phyloP scores from a whole-genome alignment of 2,329 filamentous ascomycete genomes.

The Aureobasidium melanogenum region DNA sequence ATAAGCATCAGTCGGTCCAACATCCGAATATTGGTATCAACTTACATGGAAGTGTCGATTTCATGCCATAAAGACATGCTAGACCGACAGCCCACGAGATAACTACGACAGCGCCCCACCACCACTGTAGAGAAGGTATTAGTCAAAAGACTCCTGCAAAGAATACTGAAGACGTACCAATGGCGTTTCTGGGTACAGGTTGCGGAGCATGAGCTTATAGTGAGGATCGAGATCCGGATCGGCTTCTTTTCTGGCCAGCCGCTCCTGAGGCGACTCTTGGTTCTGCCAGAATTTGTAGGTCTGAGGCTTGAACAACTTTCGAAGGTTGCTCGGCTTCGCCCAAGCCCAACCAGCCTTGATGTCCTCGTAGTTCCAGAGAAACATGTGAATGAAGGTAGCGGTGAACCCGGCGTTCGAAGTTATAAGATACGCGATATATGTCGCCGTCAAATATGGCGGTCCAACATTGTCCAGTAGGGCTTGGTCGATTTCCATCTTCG shows the following conservation, averaged over 20 bases:
- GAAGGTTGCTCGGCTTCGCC: constrained; percentile 18
- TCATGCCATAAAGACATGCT: constrained; percentile 20
- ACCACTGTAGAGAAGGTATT: constrained; percentile 18
- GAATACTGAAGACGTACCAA: neutral
- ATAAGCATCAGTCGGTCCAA: neutral
- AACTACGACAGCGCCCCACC: constrained; percentile 21
- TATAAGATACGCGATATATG: constrained; percentile 18
- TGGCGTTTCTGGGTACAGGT: constrained; percentile 23
- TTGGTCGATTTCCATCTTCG: constrained; percentile 31
- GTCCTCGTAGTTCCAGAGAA: constrained; percentile 26
- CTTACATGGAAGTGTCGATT: constrained; percentile 23
- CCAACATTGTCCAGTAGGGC: constrained; percentile 28
- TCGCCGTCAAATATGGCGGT: constrained; percentile 33
- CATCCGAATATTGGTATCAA: neutral
- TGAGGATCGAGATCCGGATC: constrained; percentile 24
- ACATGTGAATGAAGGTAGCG: constrained; percentile 38
- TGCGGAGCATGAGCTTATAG: constrained; percentile 25
- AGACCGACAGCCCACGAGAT: constrained; percentile 20
- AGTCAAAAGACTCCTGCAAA: neutral
- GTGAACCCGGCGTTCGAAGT: constrained; percentile 28
- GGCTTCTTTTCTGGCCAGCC: constrained; percentile 16
- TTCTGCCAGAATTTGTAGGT: constrained; percentile 23
- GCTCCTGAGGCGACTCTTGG: constrained; percentile 18
- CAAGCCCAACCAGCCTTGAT: constrained; percentile 30
- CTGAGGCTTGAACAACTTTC: constrained; percentile 15